Evolutionary conservation across 495 filamentous ascomycete genomes (phyloP), one percentile per base, ranked within the genome.

Genomic region (Aspergillus campestris): DNA sequence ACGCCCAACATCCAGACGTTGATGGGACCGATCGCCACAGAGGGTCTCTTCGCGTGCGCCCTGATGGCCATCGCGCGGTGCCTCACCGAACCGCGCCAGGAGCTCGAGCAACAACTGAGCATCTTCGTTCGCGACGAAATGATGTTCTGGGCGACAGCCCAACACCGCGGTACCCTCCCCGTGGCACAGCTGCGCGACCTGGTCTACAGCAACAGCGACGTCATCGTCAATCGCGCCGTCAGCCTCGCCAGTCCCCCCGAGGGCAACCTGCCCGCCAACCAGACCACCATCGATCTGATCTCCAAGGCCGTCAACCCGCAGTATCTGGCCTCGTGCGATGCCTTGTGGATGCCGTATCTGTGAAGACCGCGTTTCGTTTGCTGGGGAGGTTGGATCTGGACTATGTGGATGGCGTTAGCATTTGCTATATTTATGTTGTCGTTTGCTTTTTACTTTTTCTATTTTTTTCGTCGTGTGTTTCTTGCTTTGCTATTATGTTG

Each of bases 121-220:
- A 77, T 99, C 51, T 97, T 95, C 58, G 90, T 99, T 44, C 77
- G 91, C 15, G 94, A 99, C 54, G 94, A 99, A 64, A 94, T 97
- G 81, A 89, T 89, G 56, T 95, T 90, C 67, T 97, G 92, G 92
- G 87, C 86, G 53, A 95, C 87, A 7, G 80, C 78, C 44, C 82
- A 84, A 44, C 87, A 94, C 59, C 80, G 87, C 24, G 65, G 67
- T n/a, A 53, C 52, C 10, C 71, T 87, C 40, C 75, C 73, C 15
- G 84, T 90, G 34, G 73, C 67, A 7, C 81, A 86, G 61, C 70
- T 99, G 38, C 78, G 94, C 34, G 89, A 96, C 29, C 78, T 84
- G 50, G 94, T 97, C 11, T 83, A 89, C 66, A 71, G 73, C 29
- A 99, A 97, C 65, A 86, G 83, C 51, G 89, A 95, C 33, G 71